Evolutionary conservation across 208 protist genomes (phyloP), one percentile per base, ranked within the genome.

Genomic region (Herpetomonas samuelpessoai): DNA sequence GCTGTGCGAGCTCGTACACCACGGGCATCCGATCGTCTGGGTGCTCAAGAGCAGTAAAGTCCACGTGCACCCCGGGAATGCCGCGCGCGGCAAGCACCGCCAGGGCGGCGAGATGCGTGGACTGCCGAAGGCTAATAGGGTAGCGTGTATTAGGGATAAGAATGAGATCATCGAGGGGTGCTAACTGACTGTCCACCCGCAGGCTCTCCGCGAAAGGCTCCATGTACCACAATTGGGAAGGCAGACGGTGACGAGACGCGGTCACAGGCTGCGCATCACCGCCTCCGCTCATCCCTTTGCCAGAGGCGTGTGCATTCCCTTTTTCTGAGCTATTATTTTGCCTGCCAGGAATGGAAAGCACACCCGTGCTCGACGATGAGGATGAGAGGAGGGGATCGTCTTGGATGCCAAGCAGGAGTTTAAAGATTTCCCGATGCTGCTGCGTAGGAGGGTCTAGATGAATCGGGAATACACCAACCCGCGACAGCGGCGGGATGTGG

Each of bases 21-120:
- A 84, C 79, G 12, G 82, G 82, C 90, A 96, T 93, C 44, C 70
- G 73, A 46, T 90, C 84, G 69, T 93, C 86, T 1, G 86, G 90
- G 65, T 93, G 81, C 71, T 96, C 86, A 2, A 96, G 75, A 12
- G 90, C 86, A 27, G 81, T 88, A 64, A 96, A 93, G 64, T 96
- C 90, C 12, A 92, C 82, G 65, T 93, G 84, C 4, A 93, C 86
- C 49, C 77, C 71, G 0, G 83, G 64, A 27, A 96, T 66, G 2
- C 81, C 86, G 48, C 83, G 76, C 52, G 83, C 79, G 9, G 76
- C 81, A 26, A 96, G 79, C 10, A 86, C 76, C 49, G 90, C 74
- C 16, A 96, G 51, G 3, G 90, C 90, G 4, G 90, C 90, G 26
- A 96, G 69, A 64, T 96, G 86, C 22, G 81, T 86, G 7, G 89